Percentiles rank a stretch among this genome's conserved stretches.
These are phyloP conservation scores for Bryum argenteum DNA, from an alignment of 225 moss, liverwort and hornwort genomes.

Conservation along the genomic window DNA sequence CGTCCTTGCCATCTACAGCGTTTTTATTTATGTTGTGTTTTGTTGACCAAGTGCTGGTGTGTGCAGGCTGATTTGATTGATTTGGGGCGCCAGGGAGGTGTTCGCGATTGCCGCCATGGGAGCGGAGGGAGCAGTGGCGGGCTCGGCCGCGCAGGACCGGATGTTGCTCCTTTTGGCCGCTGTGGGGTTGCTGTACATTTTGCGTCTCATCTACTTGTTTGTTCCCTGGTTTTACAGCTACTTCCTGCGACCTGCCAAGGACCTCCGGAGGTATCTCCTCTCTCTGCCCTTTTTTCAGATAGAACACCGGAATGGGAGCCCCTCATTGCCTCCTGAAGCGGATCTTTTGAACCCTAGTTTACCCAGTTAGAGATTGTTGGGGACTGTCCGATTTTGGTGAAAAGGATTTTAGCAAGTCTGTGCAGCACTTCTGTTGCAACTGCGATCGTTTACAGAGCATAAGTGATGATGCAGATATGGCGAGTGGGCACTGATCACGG, in stretches of 20 bases:
- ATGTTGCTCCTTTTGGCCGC: constrained; percentile 54
- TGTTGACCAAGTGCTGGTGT: constrained; percentile 5
- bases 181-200: constrained; percentile 53
- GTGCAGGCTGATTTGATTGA: constrained; percentile 2
- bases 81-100: background rate
- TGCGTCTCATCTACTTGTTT: constrained; percentile 44
- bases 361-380: no score
- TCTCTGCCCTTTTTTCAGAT: background rate
- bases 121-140: constrained; percentile 34
- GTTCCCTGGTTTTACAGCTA: constrained; percentile 59
- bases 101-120: constrained; percentile 28
- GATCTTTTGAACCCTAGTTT: background rate
- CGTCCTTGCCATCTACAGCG: constrained; percentile 6
- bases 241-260: constrained; percentile 64
- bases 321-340: background rate
- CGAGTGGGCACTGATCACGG: constrained; percentile 71
- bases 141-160: constrained; percentile 41
- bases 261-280: constrained; percentile 39
- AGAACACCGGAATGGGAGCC: background rate
- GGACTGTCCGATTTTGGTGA: background rate
- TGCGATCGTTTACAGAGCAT: background rate
- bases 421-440: background rate
- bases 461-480: constrained; percentile 53
- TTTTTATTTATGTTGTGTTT: background rate
- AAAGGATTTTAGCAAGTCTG: no score